Evolutionary conservation across 2,329 filamentous ascomycete species (phyloP).

Genomic region (Pestalotiopsis sp.): DNA sequence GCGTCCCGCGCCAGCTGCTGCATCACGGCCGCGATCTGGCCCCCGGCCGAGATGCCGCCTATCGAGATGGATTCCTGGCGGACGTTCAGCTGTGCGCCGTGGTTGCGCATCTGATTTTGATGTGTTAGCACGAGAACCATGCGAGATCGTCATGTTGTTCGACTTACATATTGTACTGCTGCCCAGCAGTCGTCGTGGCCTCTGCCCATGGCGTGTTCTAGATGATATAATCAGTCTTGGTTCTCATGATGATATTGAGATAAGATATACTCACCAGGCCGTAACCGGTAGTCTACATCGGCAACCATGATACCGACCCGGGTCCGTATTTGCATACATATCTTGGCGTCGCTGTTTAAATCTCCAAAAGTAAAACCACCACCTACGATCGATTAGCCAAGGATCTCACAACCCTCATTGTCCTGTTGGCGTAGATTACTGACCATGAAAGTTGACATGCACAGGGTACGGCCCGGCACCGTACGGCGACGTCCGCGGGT

Average conservation of each 20-base stretch:
- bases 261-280: conserved; percentile 1
- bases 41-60: conserved; percentile 10
- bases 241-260: neutral
- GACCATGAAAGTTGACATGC: conserved; percentile 13
- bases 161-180: conserved; percentile 8
- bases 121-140: neutral
- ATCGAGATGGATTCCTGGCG: conserved; percentile 10
- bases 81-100: neutral
- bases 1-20: conserved; percentile 8
- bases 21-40: conserved; percentile 9
- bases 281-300: conserved; percentile 8
- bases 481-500: conserved; percentile 7
- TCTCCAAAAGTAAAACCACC: conserved; percentile 10
- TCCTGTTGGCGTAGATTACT: neutral
- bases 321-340: conserved; percentile 9
- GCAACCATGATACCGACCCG: conserved; percentile 9
- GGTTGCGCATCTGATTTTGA: neutral
- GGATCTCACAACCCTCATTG: neutral
- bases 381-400: neutral
- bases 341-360: conserved; percentile 6
- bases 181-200: conserved; percentile 11
- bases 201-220: conserved; percentile 7
- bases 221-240: neutral
- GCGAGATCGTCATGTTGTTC: neutral
- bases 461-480: conserved; percentile 9